These are phyloP conservation scores for Lentinula sp. DNA, from an alignment of 768 basidiomycete species.

Conservation along the genomic window DNA sequence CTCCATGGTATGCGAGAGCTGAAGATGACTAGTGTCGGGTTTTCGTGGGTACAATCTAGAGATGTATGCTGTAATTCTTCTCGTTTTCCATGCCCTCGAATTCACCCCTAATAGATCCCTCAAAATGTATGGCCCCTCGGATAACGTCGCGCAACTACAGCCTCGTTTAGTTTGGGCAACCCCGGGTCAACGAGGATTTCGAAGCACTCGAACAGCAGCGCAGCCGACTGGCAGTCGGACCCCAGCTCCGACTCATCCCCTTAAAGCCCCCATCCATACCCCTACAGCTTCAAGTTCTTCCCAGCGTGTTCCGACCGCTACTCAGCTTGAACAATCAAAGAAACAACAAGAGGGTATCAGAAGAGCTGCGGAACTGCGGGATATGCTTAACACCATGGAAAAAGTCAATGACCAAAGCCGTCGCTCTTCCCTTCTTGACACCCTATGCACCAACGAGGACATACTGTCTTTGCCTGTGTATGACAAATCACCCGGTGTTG, in stretches of 20 bases:
- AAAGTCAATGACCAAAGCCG: conserved; percentile 75
- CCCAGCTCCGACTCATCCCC: conserved; percentile 1
- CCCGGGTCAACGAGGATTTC: conserved; percentile 57
- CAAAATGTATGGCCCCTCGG: conserved; percentile 64
- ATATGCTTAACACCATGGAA: conserved; percentile 62
- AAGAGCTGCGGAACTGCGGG: conserved; percentile 62
- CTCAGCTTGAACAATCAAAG: conserved; percentile 33
- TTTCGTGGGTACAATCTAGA: conserved; percentile 45
- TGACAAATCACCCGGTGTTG: conserved; percentile 64
- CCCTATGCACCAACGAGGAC: conserved; percentile 63
- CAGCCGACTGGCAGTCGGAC: background rate
- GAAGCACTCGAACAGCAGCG: conserved; percentile 7
- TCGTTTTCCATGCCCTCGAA: background rate
- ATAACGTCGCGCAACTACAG: conserved; percentile 56
- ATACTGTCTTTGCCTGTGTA: conserved; percentile 66
- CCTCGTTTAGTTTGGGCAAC: conserved; percentile 71
- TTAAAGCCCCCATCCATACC: conserved; percentile 7
- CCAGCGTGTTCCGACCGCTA: conserved; percentile 17
- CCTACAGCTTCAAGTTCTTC: background rate
- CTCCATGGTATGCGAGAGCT: background rate
- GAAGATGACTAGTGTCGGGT: conserved; percentile 29
- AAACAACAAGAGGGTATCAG: conserved; percentile 46
- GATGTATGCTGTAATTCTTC: conserved; percentile 39
- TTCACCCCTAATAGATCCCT: conserved; percentile 40
- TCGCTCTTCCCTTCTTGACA: conserved; percentile 65